Conservation (phyloP, 1,284 basidiomycete genomes). For the Sporisorium graminicola region DNA sequence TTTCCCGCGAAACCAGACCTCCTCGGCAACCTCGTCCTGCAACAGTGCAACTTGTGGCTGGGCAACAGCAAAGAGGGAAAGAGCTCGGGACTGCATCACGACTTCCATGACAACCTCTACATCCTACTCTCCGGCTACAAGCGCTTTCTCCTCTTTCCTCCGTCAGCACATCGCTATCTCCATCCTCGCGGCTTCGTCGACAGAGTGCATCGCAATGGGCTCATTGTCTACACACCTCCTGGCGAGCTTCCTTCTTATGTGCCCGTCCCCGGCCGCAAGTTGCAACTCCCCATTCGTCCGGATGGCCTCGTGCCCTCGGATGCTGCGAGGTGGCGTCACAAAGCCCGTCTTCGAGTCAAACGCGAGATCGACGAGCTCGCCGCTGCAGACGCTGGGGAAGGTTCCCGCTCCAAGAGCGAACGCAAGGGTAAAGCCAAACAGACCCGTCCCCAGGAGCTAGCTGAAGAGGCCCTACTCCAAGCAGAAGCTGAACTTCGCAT, state of each 20-base stretch:
- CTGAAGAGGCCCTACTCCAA: slow-evolving; percentile 45
- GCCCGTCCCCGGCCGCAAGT: slow-evolving; percentile 30
- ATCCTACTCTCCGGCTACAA: slow-evolving; percentile 66
- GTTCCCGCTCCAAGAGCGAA: slow-evolving; percentile 25
- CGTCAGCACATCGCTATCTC: slow-evolving; percentile 56
- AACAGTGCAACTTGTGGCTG: slow-evolving; percentile 69
- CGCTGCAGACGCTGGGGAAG: slow-evolving; percentile 53
- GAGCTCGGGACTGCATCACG: slow-evolving; percentile 66
- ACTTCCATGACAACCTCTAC: slow-evolving; percentile 69
- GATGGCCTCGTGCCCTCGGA: slow-evolving; percentile 65
- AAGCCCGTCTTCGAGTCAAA: slow-evolving; percentile 47
- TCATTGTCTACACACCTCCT: slow-evolving; percentile 61
- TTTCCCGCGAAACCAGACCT: slow-evolving; percentile 64
- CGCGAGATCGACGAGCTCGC: slow-evolving; percentile 55
- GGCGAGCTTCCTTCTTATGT: slow-evolving; percentile 42
- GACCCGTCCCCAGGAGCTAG: slow-evolving; percentile 52
- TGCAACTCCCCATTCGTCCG: slow-evolving; percentile 47
- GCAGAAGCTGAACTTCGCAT: slow-evolving; percentile 48
- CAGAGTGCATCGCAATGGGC: slow-evolving; percentile 61
- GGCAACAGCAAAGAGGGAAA: slow-evolving; percentile 58
- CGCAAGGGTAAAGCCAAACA: slow-evolving; percentile 62
- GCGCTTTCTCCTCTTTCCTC: slow-evolving; percentile 68
- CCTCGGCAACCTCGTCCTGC: slow-evolving; percentile 64
- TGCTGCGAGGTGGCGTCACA: slow-evolving; percentile 62
- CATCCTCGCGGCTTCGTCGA: slow-evolving; percentile 57